A percentile compares a stretch with the other conserved stretches of the same genome.
Conservation (phyloP, 2,329 filamentous ascomycete species). For the Corynespora cassiicola region DNA sequence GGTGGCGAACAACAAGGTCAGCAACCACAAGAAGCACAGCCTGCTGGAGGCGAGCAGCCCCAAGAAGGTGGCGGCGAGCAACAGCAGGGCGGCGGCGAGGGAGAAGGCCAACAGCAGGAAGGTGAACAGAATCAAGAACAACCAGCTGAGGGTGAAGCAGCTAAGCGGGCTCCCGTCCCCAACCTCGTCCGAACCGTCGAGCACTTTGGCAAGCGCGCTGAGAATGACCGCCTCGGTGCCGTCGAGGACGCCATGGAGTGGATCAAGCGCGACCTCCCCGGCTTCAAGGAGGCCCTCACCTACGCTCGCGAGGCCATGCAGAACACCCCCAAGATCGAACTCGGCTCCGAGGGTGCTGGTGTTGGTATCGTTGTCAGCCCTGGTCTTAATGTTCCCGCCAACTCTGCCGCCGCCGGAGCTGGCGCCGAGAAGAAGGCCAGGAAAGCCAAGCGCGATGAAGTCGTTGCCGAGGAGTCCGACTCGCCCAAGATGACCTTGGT, state of each 20-base stretch:
- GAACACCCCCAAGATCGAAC: slow-evolving; percentile 56
- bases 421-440: slow-evolving; percentile 11
- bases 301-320: slow-evolving; percentile 56
- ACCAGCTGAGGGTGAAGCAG: slow-evolving; percentile 24
- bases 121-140: slow-evolving; percentile 16
- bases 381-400: slow-evolving; percentile 45
- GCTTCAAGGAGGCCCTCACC: slow-evolving; percentile 56
- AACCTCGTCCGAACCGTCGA: slow-evolving; percentile 35
- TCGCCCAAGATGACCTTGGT: slow-evolving; percentile 48
- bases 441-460: slow-evolving; percentile 35
- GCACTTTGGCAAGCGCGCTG: slow-evolving; percentile 31
- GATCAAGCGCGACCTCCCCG: slow-evolving; percentile 56
- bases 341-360: slow-evolving; percentile 56
- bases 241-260: slow-evolving; percentile 41
- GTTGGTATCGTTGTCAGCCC: slow-evolving; percentile 46
- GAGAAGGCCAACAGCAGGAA: slow-evolving; percentile 29
- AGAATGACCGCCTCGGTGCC: slow-evolving; percentile 33
- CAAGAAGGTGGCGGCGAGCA: slow-evolving; percentile 20
- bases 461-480: slow-evolving; percentile 36
- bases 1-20: slow-evolving; percentile 22
- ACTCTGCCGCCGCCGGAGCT: slow-evolving; percentile 46
- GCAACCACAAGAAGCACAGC: slow-evolving; percentile 19
- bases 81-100: slow-evolving; percentile 8
- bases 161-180: slow-evolving; percentile 29
- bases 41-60: slow-evolving; percentile 13